phyloP scores from a whole-genome alignment of 768 basidiomycete species.

The Mycena pura region DNA sequence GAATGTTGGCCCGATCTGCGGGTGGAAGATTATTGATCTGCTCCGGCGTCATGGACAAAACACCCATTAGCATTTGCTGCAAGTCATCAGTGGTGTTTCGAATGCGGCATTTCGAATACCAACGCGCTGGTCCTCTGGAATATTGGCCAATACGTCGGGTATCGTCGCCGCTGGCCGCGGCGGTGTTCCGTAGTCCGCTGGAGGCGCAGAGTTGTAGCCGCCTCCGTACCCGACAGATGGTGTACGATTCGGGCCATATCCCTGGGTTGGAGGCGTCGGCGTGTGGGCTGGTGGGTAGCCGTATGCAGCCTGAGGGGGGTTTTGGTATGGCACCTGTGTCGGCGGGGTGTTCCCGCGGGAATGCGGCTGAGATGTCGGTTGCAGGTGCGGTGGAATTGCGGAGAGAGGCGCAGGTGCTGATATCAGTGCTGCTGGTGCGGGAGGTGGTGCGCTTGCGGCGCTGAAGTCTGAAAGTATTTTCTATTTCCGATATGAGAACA shows the following conservation, averaged over 20 bases:
- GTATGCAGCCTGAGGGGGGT: constrained; percentile 25
- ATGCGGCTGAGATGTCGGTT: constrained; percentile 40
- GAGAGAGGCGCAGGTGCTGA: constrained; percentile 44
- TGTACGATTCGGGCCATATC: constrained; percentile 1
- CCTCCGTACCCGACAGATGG: constrained; percentile 31
- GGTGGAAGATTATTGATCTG: constrained; percentile 81
- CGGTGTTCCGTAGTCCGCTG: constrained; percentile 8
- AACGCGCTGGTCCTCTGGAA: constrained; percentile 28
- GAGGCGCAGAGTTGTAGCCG: constrained; percentile 11
- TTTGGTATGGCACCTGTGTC: constrained; percentile 16
- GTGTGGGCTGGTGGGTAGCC: constrained; percentile 26
- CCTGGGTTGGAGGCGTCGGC: constrained; percentile 1
- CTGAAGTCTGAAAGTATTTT: constrained; percentile 69
- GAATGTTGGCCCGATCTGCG: constrained; percentile 74
- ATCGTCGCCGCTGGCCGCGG: constrained; percentile 14
- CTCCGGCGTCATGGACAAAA: constrained; percentile 83
- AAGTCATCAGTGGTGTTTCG: constrained; percentile 17
- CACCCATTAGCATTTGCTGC: constrained; percentile 78
- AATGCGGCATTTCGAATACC: background rate
- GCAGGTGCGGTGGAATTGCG: constrained; percentile 56
- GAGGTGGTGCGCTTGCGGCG: constrained; percentile 35
- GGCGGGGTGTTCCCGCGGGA: constrained; percentile 40
- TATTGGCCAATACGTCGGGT: constrained; percentile 6
- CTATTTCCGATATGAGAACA: constrained; percentile 36
- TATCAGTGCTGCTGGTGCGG: constrained; percentile 33